These are phyloP conservation scores for Geopyxis carbonaria DNA, from an alignment of 495 filamentous ascomycete species.

Conservation along the genomic window DNA sequence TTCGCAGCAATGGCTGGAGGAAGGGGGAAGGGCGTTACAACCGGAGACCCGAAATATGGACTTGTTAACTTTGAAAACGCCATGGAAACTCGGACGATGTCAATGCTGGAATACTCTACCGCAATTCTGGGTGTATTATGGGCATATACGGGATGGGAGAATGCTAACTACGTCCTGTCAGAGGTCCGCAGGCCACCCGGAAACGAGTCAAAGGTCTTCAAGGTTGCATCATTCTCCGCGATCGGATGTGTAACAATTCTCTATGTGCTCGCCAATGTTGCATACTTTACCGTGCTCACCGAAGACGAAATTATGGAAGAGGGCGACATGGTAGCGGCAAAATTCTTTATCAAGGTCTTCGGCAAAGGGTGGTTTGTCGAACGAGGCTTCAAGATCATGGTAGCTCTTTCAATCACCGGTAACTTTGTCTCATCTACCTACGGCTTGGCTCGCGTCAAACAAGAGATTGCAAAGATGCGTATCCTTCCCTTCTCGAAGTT, in stretches of 20 bases:
- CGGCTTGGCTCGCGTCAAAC: slow-evolving; percentile 18
- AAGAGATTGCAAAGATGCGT: slow-evolving; percentile 23
- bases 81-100: slow-evolving; percentile 4
- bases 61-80: slow-evolving; percentile 9
- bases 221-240: slow-evolving; percentile 14
- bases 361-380: slow-evolving; percentile 10
- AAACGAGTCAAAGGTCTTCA: slow-evolving; percentile 18
- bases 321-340: slow-evolving; percentile 12
- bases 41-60: slow-evolving; percentile 8
- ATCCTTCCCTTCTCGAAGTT: slow-evolving; percentile 20
- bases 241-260: slow-evolving; percentile 15
- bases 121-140: slow-evolving; percentile 19
- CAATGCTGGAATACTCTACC: slow-evolving; percentile 13
- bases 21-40: slow-evolving; percentile 9
- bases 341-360: slow-evolving; percentile 20
- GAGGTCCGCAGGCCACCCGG: slow-evolving; percentile 16
- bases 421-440: slow-evolving; percentile 20
- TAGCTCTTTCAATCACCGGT: slow-evolving; percentile 20
- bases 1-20: slow-evolving; percentile 17
- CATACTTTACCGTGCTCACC: slow-evolving; percentile 7
- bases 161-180: slow-evolving; percentile 22
- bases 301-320: slow-evolving; percentile 4
- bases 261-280: slow-evolving; percentile 20
- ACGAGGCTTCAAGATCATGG: slow-evolving; percentile 14
- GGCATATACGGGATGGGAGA: slow-evolving; percentile 21